Base-by-base conservation (phyloP, 495 filamentous ascomycete species). In the Penicillium lagena region DNA sequence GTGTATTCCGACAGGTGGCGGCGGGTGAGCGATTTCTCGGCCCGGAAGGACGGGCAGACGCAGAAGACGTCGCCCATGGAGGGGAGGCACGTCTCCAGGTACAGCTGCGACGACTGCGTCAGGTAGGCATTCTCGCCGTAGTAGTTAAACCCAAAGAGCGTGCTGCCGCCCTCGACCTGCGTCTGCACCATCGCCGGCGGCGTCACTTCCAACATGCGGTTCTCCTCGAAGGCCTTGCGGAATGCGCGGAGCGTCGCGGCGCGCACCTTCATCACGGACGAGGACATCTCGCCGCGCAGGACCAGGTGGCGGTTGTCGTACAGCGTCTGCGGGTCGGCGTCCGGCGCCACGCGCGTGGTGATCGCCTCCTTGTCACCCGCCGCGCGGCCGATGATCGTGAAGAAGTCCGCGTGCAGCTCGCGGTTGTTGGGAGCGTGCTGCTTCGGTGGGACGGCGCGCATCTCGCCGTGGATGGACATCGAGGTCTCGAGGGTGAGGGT, bases 171-270 rank as follows among this genome's bases (percentile, higher is more conserved):
- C 71, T 99, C 93, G 46, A 96, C 93, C 67, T 96, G 90, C 7
- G 93, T 97, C 67, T 99, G 93, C n/a, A 97, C 94, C 70, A 99
- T 87, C 35, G 89, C 90, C 8, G 93, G 93, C 3, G 93, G 93
- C 35, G 85, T 86, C 37, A 99, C 90, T 67, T 97, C 91, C 37
- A 76, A 58, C 60, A 94, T 77, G 39, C 81, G 77, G 55, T 84
- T 76, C 55, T 90, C 85, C 53, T 85, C 82, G 64, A 91, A 97
- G 38, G 81, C 77, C 59, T 82, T 77, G 52, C 83, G 75, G 71
- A 97, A 97, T 2, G 90, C 90, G 44, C 81, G 76, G 50, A 96
- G 79, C 13, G 91, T 79, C 3, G 85, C 85, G 31, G 89, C 82
- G 29, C 91, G 86, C 14, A 99, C 87, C 70, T 94, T 91, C 79